Percentiles rank a stretch among this genome's conserved stretches.
phyloP scores from a whole-genome alignment of 1,284 basidiomycete genomes.

The Ustilago cynodontis region DNA sequence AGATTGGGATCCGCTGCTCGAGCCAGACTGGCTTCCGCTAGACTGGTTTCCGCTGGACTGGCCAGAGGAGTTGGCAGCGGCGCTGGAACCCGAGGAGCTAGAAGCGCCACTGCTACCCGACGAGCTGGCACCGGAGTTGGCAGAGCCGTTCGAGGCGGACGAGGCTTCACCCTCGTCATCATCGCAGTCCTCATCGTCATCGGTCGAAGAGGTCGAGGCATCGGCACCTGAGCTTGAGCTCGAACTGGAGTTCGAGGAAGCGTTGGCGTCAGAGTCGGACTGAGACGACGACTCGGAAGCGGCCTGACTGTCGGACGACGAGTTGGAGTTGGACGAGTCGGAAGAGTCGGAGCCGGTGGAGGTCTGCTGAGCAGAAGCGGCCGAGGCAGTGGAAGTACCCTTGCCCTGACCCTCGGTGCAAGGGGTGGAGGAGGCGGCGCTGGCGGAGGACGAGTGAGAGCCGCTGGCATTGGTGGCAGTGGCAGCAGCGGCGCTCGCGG shows the following conservation, averaged over 20 bases:
- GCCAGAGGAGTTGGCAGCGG: slow-evolving; percentile 16
- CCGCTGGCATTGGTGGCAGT: slow-evolving; percentile 12
- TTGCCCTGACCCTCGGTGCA: slow-evolving; percentile 5
- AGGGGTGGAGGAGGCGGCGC: slow-evolving; percentile 10
- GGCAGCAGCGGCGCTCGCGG: slow-evolving; percentile 16
- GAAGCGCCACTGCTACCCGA: not conserved
- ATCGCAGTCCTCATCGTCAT: slow-evolving; percentile 2
- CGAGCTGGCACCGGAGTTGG: slow-evolving; percentile 14
- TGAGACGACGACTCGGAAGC: slow-evolving; percentile 11
- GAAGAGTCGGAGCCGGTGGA: slow-evolving; percentile 12
- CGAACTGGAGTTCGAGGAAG: not conserved
- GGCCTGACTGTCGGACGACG: slow-evolving; percentile 15
- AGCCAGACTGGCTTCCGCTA: slow-evolving; percentile 7
- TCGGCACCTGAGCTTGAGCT: not conserved
- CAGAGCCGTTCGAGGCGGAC: not conserved
- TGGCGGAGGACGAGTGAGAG: slow-evolving; percentile 1
- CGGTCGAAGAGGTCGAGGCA: slow-evolving; percentile 7
- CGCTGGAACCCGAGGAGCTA: slow-evolving; percentile 5
- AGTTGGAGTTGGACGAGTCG: not conserved
- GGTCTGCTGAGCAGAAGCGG: slow-evolving; percentile 18
- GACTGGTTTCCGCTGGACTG: not conserved
- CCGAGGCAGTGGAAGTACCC: slow-evolving; percentile 12
- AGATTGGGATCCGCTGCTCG: slow-evolving; percentile 13
- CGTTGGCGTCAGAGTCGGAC: slow-evolving; percentile 2
- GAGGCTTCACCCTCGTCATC: slow-evolving; percentile 13